These are phyloP conservation scores for Phytophthora fragariae DNA, from an alignment of 352 stramenopile species.

Conservation along the genomic window DNA sequence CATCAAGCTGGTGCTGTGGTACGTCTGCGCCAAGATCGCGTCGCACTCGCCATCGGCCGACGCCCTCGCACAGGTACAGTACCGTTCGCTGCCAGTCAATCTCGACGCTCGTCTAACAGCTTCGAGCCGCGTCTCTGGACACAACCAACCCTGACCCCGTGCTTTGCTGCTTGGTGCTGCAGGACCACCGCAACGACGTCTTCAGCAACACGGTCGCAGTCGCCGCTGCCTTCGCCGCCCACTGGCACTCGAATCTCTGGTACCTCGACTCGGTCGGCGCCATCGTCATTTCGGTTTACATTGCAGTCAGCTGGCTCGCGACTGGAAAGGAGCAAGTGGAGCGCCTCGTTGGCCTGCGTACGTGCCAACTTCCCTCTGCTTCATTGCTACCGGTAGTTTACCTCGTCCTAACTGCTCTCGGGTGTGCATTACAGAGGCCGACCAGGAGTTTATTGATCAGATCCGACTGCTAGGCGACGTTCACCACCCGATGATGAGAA, in stretches of 20 bases:
- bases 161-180: slow-evolving; percentile 1
- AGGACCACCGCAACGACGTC: slow-evolving; percentile 98
- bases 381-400: background rate
- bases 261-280: slow-evolving; percentile 95
- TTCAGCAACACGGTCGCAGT: slow-evolving; percentile 94
- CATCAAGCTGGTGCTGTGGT: slow-evolving; percentile 87
- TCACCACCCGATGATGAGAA: slow-evolving; percentile 90
- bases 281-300: slow-evolving; percentile 97
- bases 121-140: background rate
- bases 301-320: slow-evolving; percentile 95
- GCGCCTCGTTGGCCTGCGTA: slow-evolving; percentile 88
- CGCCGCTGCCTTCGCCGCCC: slow-evolving; percentile 72
- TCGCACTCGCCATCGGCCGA: slow-evolving; percentile 72
- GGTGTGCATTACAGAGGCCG: slow-evolving; percentile 53
- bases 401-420: background rate
- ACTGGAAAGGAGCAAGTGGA: slow-evolving; percentile 97
- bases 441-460: slow-evolving; percentile 95
- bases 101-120: slow-evolving; percentile 13
- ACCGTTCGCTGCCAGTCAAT: background rate
- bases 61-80: slow-evolving; percentile 69
- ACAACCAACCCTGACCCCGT: slow-evolving; percentile 7
- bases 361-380: slow-evolving; percentile 24
- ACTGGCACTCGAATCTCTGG: slow-evolving; percentile 87
- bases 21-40: slow-evolving; percentile 76
- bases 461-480: slow-evolving; percentile 88